Evolutionary conservation across 2,329 filamentous ascomycete species (phyloP), one percentile per base, ranked within the genome.

Genomic region (Chaetomiaceae sp.): DNA sequence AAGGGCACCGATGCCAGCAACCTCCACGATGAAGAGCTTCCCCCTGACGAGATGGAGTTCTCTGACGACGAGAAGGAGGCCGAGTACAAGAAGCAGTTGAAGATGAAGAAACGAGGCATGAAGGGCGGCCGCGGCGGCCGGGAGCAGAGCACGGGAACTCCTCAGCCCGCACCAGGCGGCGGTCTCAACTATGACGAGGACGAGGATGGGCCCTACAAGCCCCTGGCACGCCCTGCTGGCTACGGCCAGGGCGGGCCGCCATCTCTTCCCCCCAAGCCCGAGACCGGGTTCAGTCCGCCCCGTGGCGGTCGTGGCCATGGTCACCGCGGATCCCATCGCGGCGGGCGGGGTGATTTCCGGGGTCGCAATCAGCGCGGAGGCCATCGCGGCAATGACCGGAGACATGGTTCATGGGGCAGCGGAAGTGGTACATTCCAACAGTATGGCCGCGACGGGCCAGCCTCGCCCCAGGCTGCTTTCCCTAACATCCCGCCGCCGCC

Each of bases 1-100:
- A 97, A 95, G 72, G 90, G 91, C 55, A 94, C 90, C 9, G 94
- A 99, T 69, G 92, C 94, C 8, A 95, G 90, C 47, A 97, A 97
- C 67, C 79, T 96, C 51, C 88, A 96, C 69, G 94, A 97, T 62
- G 94, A 99, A 69, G 92, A 97, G 72, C 80, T 91, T 7, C 84
- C 74, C 15, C 86, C 88, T 29, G 89, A 95, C 34, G 92, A 97
- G 67, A 81, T 90, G 62, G 94, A 97, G 66, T 97, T 97, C 68
- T 96, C 92, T 0, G 94, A 99, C 62, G 94, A 99, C 64, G 94
- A 99, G 71, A 88, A 89, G 62, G 94, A 99, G 70, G 87, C 87
- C 7, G 89, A 91, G 63, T 83, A 90, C 67, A 95, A 87, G 72
- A 75, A 81, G 53, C 78, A 79, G 55, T 63, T 83, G 48, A 91